Evolutionary conservation across 495 filamentous ascomycete species (phyloP).

Genomic region (Hypoxylon fragiforme): DNA sequence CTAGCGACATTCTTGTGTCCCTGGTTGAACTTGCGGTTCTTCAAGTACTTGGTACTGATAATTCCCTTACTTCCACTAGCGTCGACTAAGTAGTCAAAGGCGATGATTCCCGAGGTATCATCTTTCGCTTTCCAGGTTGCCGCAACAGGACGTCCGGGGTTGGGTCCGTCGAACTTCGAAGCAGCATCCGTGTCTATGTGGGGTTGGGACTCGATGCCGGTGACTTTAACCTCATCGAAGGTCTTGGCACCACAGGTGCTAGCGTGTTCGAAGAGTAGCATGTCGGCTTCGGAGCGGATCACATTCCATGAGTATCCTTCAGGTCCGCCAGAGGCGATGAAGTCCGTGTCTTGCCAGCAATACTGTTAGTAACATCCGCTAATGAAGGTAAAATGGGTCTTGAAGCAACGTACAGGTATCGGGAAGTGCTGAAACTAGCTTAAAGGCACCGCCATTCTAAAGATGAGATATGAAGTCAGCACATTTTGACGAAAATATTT

Average conservation of each 20-base stretch:
- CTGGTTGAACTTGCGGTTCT: slow-evolving; percentile 47
- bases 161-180: background rate
- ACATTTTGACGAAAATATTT: background rate
- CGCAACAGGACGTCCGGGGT: slow-evolving; percentile 50
- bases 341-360: slow-evolving; percentile 58
- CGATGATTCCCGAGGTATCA: slow-evolving; percentile 43
- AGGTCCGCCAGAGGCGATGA: slow-evolving; percentile 48
- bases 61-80: slow-evolving; percentile 48
- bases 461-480: background rate
- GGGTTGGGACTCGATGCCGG: slow-evolving; percentile 41
- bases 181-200: background rate
- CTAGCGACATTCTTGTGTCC: slow-evolving; percentile 49
- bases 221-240: slow-evolving; percentile 52
- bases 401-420: slow-evolving; percentile 35
- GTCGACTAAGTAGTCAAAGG: slow-evolving; percentile 52
- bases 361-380: background rate
- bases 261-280: slow-evolving; percentile 57
- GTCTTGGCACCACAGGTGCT: slow-evolving; percentile 47
- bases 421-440: slow-evolving; percentile 42
- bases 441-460: slow-evolving; percentile 52
- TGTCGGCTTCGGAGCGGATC: slow-evolving; percentile 55
- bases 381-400: background rate
- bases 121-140: slow-evolving; percentile 51
- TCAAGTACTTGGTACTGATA: slow-evolving; percentile 48
- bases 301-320: slow-evolving; percentile 55